Evolutionary conservation across 768 basidiomycete genomes (phyloP).

Genomic region (Leccinum barrowsii): DNA sequence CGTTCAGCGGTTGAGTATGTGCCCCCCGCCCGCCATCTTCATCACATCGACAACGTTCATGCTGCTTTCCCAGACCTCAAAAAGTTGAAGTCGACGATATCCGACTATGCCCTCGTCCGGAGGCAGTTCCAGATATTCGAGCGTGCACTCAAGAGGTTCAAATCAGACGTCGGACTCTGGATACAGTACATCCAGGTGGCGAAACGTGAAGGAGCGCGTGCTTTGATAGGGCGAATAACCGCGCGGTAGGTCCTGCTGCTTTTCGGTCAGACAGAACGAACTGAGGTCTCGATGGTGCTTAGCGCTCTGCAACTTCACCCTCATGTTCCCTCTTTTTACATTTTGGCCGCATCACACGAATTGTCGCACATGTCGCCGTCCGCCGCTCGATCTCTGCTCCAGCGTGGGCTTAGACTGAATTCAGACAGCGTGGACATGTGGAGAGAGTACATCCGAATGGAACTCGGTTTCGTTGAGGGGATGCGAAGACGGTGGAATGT

Average conservation of each 20-base stretch:
- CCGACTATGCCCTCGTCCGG: conserved; percentile 81
- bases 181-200: conserved; percentile 85
- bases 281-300: conserved; percentile 7
- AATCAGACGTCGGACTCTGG: conserved; percentile 84
- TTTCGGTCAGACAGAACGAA: background rate
- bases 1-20: conserved; percentile 65
- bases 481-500: conserved; percentile 76
- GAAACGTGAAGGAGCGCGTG: conserved; percentile 71
- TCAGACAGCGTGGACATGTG: conserved; percentile 72
- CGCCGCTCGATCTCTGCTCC: conserved; percentile 79
- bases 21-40: background rate
- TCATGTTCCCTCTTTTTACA: conserved; percentile 69
- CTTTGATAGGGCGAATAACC: conserved; percentile 76
- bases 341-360: conserved; percentile 83
- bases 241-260: conserved; percentile 55
- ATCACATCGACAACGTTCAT: background rate
- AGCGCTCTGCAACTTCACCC: conserved; percentile 90
- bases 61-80: conserved; percentile 27
- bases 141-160: conserved; percentile 85
- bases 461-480: conserved; percentile 80
- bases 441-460: conserved; percentile 89
- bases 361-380: conserved; percentile 67
- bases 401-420: conserved; percentile 81
- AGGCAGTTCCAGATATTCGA: conserved; percentile 89
- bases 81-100: conserved; percentile 53